A percentile compares a stretch with the other conserved stretches of the same genome.
Evolutionary conservation across 495 filamentous ascomycete species (phyloP).

Genomic region (Penicillium diatomitis): DNA sequence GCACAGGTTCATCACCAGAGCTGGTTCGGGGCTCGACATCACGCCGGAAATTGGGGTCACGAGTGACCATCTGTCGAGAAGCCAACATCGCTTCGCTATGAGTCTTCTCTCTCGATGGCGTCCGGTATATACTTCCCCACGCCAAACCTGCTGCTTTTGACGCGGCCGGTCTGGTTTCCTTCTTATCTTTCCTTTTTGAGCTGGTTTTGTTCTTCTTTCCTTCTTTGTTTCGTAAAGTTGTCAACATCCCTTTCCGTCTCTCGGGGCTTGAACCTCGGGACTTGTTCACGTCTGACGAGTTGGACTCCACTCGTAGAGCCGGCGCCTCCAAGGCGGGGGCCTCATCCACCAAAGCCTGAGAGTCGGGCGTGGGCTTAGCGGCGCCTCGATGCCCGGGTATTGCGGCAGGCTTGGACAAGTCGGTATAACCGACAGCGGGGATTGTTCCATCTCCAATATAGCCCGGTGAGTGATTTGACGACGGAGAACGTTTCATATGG

Average conservation of each 20-base stretch:
- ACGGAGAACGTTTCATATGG: conserved; percentile 5
- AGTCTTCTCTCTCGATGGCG: conserved; percentile 21
- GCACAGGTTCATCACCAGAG: conserved; percentile 21
- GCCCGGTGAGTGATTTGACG: conserved; percentile 32
- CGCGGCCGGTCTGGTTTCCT: conserved; percentile 44
- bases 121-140: conserved; percentile 54
- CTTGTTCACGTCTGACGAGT: conserved; percentile 34
- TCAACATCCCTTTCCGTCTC: conserved; percentile 68
- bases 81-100: conserved; percentile 27
- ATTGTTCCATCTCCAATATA: conserved; percentile 76
- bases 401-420: conserved; percentile 62
- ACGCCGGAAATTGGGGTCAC: conserved; percentile 15
- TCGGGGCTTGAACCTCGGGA: conserved; percentile 74
- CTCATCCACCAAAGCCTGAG: conserved; percentile 9
- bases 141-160: conserved; percentile 84
- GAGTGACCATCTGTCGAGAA: conserved; percentile 21
- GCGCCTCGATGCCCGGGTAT: conserved; percentile 51
- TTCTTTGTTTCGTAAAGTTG: conserved; percentile 61
- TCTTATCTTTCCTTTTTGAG: conserved; percentile 23
- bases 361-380: conserved; percentile 43
- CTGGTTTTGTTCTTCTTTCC: conserved; percentile 46
- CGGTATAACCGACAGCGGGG: conserved; percentile 65
- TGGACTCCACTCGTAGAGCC: conserved; percentile 28
- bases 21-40: conserved; percentile 17
- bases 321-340: conserved; percentile 14